phyloP scores from a whole-genome alignment of 441 rosid genomes.

The Jatropha podagrica region DNA sequence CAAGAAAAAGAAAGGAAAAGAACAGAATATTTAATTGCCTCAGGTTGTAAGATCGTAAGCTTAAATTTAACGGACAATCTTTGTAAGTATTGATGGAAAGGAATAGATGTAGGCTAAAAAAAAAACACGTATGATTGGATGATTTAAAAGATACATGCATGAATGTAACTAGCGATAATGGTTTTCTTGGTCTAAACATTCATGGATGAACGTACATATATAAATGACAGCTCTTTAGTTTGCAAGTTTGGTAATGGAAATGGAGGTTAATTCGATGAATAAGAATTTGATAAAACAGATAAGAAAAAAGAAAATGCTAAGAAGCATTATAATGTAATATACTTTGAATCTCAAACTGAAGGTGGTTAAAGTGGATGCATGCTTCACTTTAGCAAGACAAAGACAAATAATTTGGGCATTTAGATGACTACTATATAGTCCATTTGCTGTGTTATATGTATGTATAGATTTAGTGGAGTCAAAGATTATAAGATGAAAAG shows the following conservation, averaged over 20 bases:
- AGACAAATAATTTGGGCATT: slow-evolving; percentile 24
- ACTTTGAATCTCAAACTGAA: slow-evolving; percentile 6
- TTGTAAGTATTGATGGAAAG: too few relatives aligned
- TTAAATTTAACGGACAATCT: too few relatives aligned
- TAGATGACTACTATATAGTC: neutral
- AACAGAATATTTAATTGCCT: too few relatives aligned
- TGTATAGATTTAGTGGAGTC: slow-evolving; percentile 11
- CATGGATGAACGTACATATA: too few relatives aligned
- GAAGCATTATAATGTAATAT: neutral
- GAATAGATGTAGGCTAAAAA: too few relatives aligned
- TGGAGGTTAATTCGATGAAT: neutral
- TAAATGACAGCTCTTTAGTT: too few relatives aligned
- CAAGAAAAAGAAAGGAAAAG: too few relatives aligned
- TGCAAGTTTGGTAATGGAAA: neutral
- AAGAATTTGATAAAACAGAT: neutral
- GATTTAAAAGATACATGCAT: too few relatives aligned
- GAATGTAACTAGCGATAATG: too few relatives aligned
- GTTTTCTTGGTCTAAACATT: too few relatives aligned
- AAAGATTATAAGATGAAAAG: slow-evolving; percentile 13
- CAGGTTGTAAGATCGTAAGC: too few relatives aligned
- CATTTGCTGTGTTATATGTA: neutral
- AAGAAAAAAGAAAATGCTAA: neutral
- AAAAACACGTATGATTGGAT: too few relatives aligned
- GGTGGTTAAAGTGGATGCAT: slow-evolving; percentile 30
- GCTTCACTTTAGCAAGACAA: slow-evolving; percentile 37